Conservation (phyloP, 805 yeast species). For the Jamesozyma hellenica region DNA sequence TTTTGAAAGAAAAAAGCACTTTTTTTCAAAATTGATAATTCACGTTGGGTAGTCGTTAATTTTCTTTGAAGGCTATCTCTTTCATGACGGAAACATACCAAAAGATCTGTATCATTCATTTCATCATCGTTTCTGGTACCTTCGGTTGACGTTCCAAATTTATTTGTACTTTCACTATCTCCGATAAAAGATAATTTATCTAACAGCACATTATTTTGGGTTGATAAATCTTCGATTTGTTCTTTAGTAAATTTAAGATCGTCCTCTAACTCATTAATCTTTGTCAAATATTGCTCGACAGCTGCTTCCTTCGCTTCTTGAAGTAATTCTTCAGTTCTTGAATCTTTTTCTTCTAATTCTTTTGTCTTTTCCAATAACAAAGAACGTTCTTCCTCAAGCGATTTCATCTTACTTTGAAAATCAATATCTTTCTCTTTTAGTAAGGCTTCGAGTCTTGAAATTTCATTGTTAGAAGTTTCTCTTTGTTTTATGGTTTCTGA, state of each 20-base stretch:
- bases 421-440: too few relatives aligned
- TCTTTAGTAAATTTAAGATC: constrained; percentile 1
- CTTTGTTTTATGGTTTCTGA: too few relatives aligned
- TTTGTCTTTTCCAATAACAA: too few relatives aligned
- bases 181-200: constrained; percentile 22
- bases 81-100: constrained; percentile 9
- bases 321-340: background rate
- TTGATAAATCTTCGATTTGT: constrained; percentile 45
- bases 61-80: constrained; percentile 3
- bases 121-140: background rate
- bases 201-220: constrained; percentile 59
- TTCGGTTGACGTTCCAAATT: too few relatives aligned
- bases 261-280: background rate
- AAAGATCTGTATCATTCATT: background rate
- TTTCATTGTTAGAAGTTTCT: too few relatives aligned
- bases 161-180: too few relatives aligned
- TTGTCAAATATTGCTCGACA: too few relatives aligned
- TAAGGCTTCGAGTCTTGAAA: too few relatives aligned
- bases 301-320: background rate
- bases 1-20: background rate
- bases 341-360: background rate
- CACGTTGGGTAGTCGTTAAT: constrained; percentile 1
- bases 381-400: too few relatives aligned
- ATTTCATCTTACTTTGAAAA: too few relatives aligned
- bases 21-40: constrained; percentile 1